Percentiles rank a stretch among this genome's conserved stretches.
These are phyloP conservation scores for Penicillium riverlandense DNA, from an alignment of 495 filamentous ascomycete species.

Conservation along the genomic window DNA sequence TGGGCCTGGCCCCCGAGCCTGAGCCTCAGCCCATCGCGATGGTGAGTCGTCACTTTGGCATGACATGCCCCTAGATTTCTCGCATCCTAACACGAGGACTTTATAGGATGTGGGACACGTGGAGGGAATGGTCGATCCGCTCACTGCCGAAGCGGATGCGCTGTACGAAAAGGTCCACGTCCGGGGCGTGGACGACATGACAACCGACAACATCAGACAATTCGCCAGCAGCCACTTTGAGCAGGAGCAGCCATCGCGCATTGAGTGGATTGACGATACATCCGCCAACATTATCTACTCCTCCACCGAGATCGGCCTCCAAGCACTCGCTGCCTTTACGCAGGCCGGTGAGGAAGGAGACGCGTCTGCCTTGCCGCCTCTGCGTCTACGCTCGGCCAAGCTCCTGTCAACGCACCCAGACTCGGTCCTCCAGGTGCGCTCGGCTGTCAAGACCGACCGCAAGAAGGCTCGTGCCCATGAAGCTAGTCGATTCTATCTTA, in stretches of 20 bases:
- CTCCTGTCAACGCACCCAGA: conserved; percentile 58
- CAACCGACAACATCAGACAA: conserved; percentile 64
- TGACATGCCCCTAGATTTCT: not conserved
- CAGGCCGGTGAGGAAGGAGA: conserved; percentile 32
- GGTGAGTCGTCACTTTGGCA: conserved; percentile 16
- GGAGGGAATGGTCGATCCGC: conserved; percentile 18
- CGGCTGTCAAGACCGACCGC: conserved; percentile 65
- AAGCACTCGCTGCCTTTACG: conserved; percentile 63
- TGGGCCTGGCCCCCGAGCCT: conserved; percentile 42
- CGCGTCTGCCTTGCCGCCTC: conserved; percentile 32
- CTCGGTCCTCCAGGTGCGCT: conserved; percentile 60
- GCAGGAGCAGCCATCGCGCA: conserved; percentile 40
- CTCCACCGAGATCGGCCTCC: conserved; percentile 56
- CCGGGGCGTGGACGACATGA: conserved; percentile 73
- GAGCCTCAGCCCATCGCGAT: conserved; percentile 30
- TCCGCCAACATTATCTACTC: conserved; percentile 81
- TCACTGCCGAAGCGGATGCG: conserved; percentile 23
- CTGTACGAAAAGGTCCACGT: conserved; percentile 66
- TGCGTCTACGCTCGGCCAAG: conserved; percentile 56
- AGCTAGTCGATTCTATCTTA: conserved; percentile 81
- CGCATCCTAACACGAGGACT: not conserved
- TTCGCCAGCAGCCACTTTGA: conserved; percentile 62
- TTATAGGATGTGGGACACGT: conserved; percentile 16
- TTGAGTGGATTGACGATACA: conserved; percentile 95
- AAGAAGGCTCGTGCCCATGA: conserved; percentile 72